Evolutionary conservation across 1,139 yeast genomes (phyloP).

Genomic region (Candida pseudocylindracea): DNA sequence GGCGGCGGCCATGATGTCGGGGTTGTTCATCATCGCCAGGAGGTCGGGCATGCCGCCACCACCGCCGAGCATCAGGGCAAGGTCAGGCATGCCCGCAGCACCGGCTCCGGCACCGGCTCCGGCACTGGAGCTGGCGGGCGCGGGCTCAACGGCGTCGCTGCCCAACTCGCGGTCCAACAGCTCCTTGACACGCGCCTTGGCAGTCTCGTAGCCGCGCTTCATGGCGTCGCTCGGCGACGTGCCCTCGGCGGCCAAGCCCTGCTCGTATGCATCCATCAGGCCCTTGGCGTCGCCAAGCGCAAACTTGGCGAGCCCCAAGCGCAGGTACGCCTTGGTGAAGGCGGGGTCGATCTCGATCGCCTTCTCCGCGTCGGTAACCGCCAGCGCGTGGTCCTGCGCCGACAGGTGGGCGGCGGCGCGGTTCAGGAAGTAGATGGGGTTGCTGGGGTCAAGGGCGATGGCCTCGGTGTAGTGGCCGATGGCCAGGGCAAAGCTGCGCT

Average conservation of each 20-base stretch:
- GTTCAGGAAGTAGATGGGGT: slow-evolving; percentile 76
- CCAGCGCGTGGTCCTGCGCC: slow-evolving; percentile 46
- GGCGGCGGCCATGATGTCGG: slow-evolving; percentile 83
- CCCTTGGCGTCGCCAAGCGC: slow-evolving; percentile 81
- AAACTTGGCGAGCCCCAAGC: slow-evolving; percentile 83
- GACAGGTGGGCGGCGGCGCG: slow-evolving; percentile 96
- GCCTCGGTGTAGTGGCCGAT: slow-evolving; percentile 65
- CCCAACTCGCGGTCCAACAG: slow-evolving; percentile 28
- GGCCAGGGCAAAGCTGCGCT: slow-evolving; percentile 46
- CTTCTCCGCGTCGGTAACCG: slow-evolving; percentile 61
- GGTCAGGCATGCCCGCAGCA: slow-evolving; percentile 54
- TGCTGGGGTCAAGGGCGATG: slow-evolving; percentile 42
- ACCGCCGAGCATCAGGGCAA: slow-evolving; percentile 40
- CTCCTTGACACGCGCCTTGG: slow-evolving; percentile 65
- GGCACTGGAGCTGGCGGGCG: slow-evolving; percentile 8
- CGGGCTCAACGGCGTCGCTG: slow-evolving; percentile 6
- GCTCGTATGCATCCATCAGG: slow-evolving; percentile 75
- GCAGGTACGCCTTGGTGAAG: slow-evolving; percentile 84
- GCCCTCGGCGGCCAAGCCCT: slow-evolving; percentile 77
- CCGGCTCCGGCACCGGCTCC: slow-evolving; percentile 24
- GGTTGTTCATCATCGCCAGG: slow-evolving; percentile 58
- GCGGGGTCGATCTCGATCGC: slow-evolving; percentile 62
- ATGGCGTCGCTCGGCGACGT: slow-evolving; percentile 69
- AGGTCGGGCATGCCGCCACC: slow-evolving; percentile 38
- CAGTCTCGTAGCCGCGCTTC: slow-evolving; percentile 87